Conservation (phyloP, 768 basidiomycete species). For the Leccinum fibrillosum region DNA sequence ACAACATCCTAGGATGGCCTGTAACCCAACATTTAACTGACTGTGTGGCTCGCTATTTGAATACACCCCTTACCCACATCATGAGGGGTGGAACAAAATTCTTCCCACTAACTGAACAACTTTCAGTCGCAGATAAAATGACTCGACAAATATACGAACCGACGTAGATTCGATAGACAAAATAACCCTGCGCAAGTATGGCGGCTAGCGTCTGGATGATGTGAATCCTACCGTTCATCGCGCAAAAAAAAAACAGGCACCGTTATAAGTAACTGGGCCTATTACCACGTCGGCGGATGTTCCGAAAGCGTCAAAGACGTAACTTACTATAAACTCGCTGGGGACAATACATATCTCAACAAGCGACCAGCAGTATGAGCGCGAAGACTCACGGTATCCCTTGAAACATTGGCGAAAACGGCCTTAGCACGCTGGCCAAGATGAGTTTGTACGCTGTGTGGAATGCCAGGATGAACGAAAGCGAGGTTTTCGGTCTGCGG, state of each 20-base stretch:
- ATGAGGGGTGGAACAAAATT: not conserved
- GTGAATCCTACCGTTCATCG: not conserved
- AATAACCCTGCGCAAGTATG: constrained; percentile 7
- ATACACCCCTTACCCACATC: constrained; percentile 10
- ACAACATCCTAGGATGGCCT: constrained; percentile 1
- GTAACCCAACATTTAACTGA: not conserved
- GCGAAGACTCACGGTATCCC: constrained; percentile 2
- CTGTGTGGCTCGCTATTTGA: not conserved
- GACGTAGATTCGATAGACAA: constrained; percentile 11
- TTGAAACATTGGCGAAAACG: not conserved
- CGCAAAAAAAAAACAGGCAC: not conserved
- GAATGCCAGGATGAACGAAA: not conserved
- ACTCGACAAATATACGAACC: not conserved
- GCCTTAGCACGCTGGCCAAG: not conserved
- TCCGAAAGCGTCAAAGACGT: not conserved
- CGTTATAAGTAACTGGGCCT: constrained; percentile 8
- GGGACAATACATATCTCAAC: not conserved
- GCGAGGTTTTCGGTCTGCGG: not conserved
- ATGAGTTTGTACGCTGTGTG: constrained; percentile 9
- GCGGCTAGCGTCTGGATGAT: constrained; percentile 1
- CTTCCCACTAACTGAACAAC: constrained; percentile 2
- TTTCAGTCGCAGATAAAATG: not conserved
- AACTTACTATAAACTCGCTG: constrained; percentile 11
- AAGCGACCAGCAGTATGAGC: not conserved
- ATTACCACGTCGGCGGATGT: not conserved